Evolutionary conservation across 345 rosid species (phyloP).

Genomic region (Tarenaya hassleriana): DNA sequence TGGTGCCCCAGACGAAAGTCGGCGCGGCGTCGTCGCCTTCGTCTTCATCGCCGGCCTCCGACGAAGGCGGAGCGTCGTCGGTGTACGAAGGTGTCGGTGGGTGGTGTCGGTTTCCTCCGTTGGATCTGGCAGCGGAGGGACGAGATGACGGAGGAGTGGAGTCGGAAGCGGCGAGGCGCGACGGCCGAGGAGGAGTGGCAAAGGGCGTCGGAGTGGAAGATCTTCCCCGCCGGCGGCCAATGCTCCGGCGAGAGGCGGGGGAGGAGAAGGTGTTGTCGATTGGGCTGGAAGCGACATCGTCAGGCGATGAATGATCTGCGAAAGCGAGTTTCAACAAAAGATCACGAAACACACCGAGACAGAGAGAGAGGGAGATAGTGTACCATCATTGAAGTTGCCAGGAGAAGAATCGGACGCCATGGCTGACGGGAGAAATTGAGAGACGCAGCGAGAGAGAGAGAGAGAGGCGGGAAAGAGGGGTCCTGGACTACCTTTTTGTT

Average conservation of each 20-base stretch:
- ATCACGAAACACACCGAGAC: neutral
- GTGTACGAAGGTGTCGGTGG: constrained; percentile 23
- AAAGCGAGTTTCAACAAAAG: constrained; percentile 5
- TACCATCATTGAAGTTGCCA: constrained; percentile 38
- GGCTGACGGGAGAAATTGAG: constrained; percentile 22
- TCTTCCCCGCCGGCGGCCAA: constrained; percentile 18
- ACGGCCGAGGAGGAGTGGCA: constrained; percentile 36
- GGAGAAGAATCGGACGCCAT: constrained; percentile 78
- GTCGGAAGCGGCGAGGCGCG: constrained; percentile 36
- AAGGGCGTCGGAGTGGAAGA: constrained; percentile 32
- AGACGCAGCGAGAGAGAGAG: neutral
- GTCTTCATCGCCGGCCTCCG: constrained; percentile 64
- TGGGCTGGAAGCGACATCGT: constrained; percentile 57
- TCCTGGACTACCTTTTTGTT: constrained; percentile 16
- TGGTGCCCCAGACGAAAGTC: constrained; percentile 93
- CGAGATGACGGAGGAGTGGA: constrained; percentile 46
- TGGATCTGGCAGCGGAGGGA: constrained; percentile 30
- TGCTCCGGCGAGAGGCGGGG: constrained; percentile 34
- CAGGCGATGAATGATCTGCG: constrained; percentile 65
- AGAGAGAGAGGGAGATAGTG: constrained; percentile 1
- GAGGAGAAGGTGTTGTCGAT: constrained; percentile 58
- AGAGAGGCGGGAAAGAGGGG: neutral
- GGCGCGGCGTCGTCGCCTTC: constrained; percentile 65
- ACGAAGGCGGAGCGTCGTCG: constrained; percentile 44
- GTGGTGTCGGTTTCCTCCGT: constrained; percentile 27